Conservation (phyloP, 805 yeast species). For the Saturnispora dispora region DNA sequence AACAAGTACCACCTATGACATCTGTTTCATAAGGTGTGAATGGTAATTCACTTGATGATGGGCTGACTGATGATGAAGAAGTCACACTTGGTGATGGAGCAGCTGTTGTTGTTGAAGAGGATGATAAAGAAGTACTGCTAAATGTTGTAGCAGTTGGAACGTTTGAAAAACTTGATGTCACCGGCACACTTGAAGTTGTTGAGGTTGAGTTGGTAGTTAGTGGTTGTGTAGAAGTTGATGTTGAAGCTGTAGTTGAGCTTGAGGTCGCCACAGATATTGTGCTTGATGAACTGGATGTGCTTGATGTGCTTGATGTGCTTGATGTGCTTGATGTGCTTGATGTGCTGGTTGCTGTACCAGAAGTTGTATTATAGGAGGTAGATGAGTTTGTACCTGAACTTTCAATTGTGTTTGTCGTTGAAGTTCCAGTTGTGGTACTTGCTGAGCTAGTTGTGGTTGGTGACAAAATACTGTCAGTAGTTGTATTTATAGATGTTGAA, state of each 20-base stretch:
- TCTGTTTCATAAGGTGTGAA: slow-evolving; percentile 25
- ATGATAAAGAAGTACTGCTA: slow-evolving; percentile 32
- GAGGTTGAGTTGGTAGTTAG: slow-evolving; percentile 12
- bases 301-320: background rate
- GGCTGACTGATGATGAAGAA: slow-evolving; percentile 10
- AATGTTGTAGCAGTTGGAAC: slow-evolving; percentile 27
- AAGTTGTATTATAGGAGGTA: slow-evolving; percentile 7
- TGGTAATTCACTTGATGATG: slow-evolving; percentile 14
- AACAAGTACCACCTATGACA: slow-evolving; percentile 26
- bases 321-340: background rate
- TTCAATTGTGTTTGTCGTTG: background rate
- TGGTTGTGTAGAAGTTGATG: background rate
- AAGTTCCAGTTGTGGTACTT: background rate
- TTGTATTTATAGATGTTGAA: background rate
- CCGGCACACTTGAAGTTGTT: slow-evolving; percentile 6
- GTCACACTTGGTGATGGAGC: slow-evolving; percentile 29
- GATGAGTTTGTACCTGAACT: background rate
- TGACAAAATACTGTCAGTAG: background rate
- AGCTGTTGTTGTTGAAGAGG: slow-evolving; percentile 30
- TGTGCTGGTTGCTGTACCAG: slow-evolving; percentile 2
- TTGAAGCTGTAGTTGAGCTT: background rate
- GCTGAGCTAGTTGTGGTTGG: slow-evolving; percentile 4
- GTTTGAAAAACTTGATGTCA: background rate
- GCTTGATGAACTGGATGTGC: background rate
- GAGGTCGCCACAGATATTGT: slow-evolving; percentile 9